Base-by-base conservation (phyloP, 2,329 filamentous ascomycete species). In the Trichoderma brevicompactum region DNA sequence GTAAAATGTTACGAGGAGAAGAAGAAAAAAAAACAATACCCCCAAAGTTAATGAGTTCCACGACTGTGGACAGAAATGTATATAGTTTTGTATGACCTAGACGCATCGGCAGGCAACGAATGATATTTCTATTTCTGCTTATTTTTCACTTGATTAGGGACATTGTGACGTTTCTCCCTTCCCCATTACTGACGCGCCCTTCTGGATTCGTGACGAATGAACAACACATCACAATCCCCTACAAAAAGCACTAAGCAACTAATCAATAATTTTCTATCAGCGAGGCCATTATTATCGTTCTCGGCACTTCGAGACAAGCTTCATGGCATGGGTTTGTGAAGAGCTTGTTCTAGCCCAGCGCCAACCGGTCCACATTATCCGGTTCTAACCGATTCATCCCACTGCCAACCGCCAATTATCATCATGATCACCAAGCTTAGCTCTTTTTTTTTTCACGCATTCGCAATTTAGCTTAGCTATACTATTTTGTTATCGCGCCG, bases 1-100 rank as follows among this genome's bases (percentile, higher is more conserved):
- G 64, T 73, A 68, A 67, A 64, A 52, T 19, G 15, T 36, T 38
- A 32, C n/a, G 10, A 38, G 3, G 19, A 17, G 34, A 43, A 13
- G 17, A 52, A 13, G 9, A 8, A 28, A 32, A 38, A 9, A 17
- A 2, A 43, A 61, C 36, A 54, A 64, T 55, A 55, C 50, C 60
- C 54, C 50, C 10, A 41, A 17, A 49, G 34, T 49, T 49, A 12
- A 56, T 49, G 41, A 56, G 61, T 48, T 55, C 34, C 19, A 54
- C 28, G 38, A 56, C 17, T n/a, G 7, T 53, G 40, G 40, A 53
- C 60, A 38, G 32, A 46, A 34, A 34, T 63, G 49, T 54, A 63
- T 54, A 63, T 63, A 63, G 60, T 46, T 36, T 44, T 53, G 60
- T 44, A 54, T 63, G 60, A 36, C 40, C 17, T 46, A 43, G 59